phyloP scores from a whole-genome alignment of 2,329 filamentous ascomycete genomes.

The Aspergillus texensis region DNA sequence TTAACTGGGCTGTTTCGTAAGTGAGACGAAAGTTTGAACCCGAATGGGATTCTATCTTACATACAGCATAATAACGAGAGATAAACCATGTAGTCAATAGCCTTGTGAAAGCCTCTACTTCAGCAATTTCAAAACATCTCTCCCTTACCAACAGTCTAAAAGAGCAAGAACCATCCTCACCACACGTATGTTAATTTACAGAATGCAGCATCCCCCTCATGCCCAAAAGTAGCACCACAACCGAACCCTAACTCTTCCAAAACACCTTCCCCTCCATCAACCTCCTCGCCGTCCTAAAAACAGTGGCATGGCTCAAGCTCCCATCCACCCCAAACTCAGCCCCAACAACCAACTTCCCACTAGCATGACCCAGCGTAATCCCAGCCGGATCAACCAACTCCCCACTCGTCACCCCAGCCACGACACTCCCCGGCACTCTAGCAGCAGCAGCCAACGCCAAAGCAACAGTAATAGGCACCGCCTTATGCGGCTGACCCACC shows the following conservation, averaged over 20 bases:
- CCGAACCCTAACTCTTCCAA: conserved; percentile 32
- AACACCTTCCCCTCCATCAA: conserved; percentile 52
- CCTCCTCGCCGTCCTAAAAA: conserved; percentile 52
- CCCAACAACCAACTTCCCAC: conserved; percentile 49
- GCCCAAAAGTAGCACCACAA: background rate
- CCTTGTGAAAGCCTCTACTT: background rate
- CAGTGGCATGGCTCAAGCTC: conserved; percentile 41
- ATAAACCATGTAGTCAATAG: background rate
- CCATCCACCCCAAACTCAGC: conserved; percentile 43
- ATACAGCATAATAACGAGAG: background rate
- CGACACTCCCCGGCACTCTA: conserved; percentile 45
- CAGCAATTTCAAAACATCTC: background rate
- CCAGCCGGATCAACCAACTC: conserved; percentile 35
- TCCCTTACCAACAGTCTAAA: background rate
- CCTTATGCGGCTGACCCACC: conserved; percentile 60
- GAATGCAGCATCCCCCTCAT: no score
- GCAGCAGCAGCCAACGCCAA: conserved; percentile 55
- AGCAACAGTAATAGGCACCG: conserved; percentile 59
- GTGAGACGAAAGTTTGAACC: no score
- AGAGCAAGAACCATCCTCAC: background rate
- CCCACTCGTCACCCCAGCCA: conserved; percentile 35
- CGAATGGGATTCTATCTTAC: no score
- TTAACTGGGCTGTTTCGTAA: no score
- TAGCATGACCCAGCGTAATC: conserved; percentile 49
- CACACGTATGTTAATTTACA: background rate